These are phyloP conservation scores for Yamagishiella unicocca DNA, from an alignment of 139 green algal species.

Conservation along the genomic window DNA sequence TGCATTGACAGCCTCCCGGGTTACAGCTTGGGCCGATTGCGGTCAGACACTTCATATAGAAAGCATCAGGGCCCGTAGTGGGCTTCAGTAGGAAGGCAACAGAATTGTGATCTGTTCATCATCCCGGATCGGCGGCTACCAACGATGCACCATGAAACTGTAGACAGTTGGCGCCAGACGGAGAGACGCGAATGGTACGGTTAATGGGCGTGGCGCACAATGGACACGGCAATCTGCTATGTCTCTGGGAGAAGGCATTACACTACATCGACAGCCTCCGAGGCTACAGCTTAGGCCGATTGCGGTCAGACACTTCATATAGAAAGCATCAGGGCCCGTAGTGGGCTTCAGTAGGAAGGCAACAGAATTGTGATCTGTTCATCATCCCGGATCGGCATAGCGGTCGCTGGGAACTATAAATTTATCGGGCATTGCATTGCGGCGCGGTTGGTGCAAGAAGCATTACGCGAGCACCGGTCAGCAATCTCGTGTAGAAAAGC, in stretches of 20 bases:
- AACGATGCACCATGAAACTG: no score
- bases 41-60: no score
- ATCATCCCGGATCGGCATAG: conserved; percentile 13
- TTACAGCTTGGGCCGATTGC: no score
- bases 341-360: conserved; percentile 27
- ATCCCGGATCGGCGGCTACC: neutral
- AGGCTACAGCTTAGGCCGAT: no score
- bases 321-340: conserved; percentile 8
- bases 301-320: no score
- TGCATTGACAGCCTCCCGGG: no score
- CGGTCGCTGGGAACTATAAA: no score
- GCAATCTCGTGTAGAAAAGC: conserved; percentile 52
- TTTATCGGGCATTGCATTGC: neutral
- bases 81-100: conserved; percentile 40
- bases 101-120: conserved; percentile 25
- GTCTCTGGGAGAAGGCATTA: neutral
- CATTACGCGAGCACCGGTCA: conserved; percentile 8
- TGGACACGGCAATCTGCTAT: no score
- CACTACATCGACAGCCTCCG: no score
- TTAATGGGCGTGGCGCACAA: no score
- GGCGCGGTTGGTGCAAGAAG: neutral
- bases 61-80: neutral
- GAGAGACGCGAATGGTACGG: no score
- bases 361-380: conserved; percentile 25
- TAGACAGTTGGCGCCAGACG: no score